Evolutionary conservation across 2,329 filamentous ascomycete species (phyloP).

Genomic region (Talaromyces sp.): DNA sequence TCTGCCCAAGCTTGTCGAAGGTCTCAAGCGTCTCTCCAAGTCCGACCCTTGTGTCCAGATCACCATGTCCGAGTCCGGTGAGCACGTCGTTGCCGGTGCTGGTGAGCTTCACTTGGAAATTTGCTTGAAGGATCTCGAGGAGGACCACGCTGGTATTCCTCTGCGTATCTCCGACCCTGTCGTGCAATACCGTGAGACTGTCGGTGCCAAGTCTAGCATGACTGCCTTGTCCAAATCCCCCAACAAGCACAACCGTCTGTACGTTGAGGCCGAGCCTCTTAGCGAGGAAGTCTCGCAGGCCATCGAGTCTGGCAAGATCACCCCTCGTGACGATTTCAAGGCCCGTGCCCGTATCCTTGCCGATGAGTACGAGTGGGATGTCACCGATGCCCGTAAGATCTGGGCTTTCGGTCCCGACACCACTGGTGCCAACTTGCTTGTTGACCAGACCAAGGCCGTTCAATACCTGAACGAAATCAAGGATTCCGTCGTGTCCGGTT

Average conservation of each 20-base stretch:
- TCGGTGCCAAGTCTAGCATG: slow-evolving; percentile 77
- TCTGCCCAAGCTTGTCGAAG: slow-evolving; percentile 98
- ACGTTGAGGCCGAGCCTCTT: slow-evolving; percentile 87
- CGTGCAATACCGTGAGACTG: slow-evolving; percentile 97
- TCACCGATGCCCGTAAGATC: slow-evolving; percentile 99
- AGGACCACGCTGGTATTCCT: slow-evolving; percentile 98
- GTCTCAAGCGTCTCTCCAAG: slow-evolving; percentile 99
- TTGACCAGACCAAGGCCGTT: slow-evolving; percentile 99
- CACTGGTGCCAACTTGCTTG: slow-evolving; percentile 93
- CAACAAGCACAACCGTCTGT: slow-evolving; percentile 99
- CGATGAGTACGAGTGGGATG: slow-evolving; percentile 98
- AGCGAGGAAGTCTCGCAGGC: slow-evolving; percentile 85
- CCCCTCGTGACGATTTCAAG: slow-evolving; percentile 98
- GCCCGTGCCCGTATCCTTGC: slow-evolving; percentile 90
- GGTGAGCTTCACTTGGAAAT: slow-evolving; percentile 99
- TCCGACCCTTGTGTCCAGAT: slow-evolving; percentile 98
- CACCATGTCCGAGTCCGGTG: slow-evolving; percentile 82
- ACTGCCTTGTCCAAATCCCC: slow-evolving; percentile 98
- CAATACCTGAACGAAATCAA: slow-evolving; percentile 99
- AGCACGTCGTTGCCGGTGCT: slow-evolving; percentile 98
- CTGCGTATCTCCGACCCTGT: slow-evolving; percentile 98
- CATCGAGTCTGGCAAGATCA: slow-evolving; percentile 90
- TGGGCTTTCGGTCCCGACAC: slow-evolving; percentile 99
- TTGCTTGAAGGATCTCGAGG: slow-evolving; percentile 99
- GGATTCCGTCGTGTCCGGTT: slow-evolving; percentile 98